Percentiles rank a stretch among this genome's conserved stretches.
Evolutionary conservation across 768 basidiomycete species (phyloP).

Genomic region (Boletales sp.): DNA sequence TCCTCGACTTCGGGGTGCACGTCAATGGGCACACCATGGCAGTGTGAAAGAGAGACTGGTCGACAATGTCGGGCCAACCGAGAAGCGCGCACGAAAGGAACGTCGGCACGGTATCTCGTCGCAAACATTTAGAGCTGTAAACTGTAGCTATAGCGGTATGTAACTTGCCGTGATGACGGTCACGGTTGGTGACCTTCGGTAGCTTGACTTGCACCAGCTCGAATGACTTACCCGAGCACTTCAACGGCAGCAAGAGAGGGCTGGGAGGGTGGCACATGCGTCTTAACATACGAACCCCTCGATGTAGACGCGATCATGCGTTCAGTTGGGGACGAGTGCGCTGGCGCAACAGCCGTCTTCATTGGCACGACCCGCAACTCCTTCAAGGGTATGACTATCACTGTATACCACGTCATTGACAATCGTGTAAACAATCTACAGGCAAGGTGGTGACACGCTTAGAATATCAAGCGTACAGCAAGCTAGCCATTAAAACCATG

Average conservation of each 20-base stretch:
- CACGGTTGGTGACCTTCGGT: too few relatives aligned
- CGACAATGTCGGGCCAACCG: slow-evolving; percentile 4
- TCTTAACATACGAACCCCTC: slow-evolving; percentile 57
- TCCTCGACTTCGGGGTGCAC: slow-evolving; percentile 81
- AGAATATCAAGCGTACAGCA: slow-evolving; percentile 83
- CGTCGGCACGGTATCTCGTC: slow-evolving; percentile 3
- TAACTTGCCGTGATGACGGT: not conserved
- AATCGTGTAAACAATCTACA: slow-evolving; percentile 25
- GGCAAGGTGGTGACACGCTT: slow-evolving; percentile 68
- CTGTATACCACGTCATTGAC: slow-evolving; percentile 5
- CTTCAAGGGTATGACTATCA: slow-evolving; percentile 60
- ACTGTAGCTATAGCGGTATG: not conserved
- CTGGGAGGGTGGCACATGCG: slow-evolving; percentile 33
- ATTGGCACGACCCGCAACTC: slow-evolving; percentile 85
- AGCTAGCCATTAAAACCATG: slow-evolving; percentile 77
- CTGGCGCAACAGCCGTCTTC: slow-evolving; percentile 74
- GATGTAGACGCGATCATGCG: slow-evolving; percentile 54
- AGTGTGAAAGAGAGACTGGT: slow-evolving; percentile 2
- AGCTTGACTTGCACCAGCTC: not conserved
- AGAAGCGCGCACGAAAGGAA: slow-evolving; percentile 1
- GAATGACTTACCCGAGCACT: slow-evolving; percentile 24
- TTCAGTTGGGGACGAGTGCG: slow-evolving; percentile 58
- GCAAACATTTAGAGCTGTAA: slow-evolving; percentile 11
- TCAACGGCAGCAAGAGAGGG: slow-evolving; percentile 25
- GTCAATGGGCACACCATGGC: slow-evolving; percentile 44